These are phyloP conservation scores for Ceraceosorus bombacis DNA, from an alignment of 1,284 basidiomycete genomes.

Conservation along the genomic window DNA sequence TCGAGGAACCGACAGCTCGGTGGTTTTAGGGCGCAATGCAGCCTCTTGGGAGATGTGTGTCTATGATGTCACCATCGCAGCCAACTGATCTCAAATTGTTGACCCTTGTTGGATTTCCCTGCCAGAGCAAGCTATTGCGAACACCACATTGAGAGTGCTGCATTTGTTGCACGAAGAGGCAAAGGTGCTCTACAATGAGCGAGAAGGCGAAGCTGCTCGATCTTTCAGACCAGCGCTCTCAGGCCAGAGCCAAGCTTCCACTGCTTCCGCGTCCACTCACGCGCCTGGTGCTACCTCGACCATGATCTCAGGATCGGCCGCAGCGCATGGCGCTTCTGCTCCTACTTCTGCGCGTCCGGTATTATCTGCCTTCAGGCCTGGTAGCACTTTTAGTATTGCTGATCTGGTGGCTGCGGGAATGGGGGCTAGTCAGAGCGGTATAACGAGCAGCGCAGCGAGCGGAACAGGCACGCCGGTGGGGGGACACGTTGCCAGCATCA, in stretches of 20 bases:
- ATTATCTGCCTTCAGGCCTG: slow-evolving; percentile 1
- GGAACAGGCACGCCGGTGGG: slow-evolving; percentile 5
- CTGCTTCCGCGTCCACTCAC: slow-evolving; percentile 1
- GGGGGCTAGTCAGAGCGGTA: slow-evolving; percentile 12
- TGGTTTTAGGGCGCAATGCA: slow-evolving; percentile 45
- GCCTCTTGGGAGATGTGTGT: slow-evolving; percentile 74
- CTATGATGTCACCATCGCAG: slow-evolving; percentile 65
- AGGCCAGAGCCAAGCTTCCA: slow-evolving; percentile 16
- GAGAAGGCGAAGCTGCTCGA: slow-evolving; percentile 7
- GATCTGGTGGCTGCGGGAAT: slow-evolving; percentile 39
- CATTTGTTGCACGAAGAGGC: slow-evolving; percentile 85
- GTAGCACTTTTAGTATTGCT: slow-evolving; percentile 36
- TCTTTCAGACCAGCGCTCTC: slow-evolving; percentile 16
- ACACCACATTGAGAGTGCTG: slow-evolving; percentile 81
- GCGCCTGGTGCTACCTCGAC: slow-evolving; percentile 9
- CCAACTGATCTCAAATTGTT: not conserved
- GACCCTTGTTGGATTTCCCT: not conserved
- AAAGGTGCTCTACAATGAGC: slow-evolving; percentile 20
- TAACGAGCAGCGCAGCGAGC: slow-evolving; percentile 7
- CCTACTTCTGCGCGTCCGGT: slow-evolving; percentile 12
- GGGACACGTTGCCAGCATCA: slow-evolving; percentile 3
- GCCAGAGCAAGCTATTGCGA: slow-evolving; percentile 83
- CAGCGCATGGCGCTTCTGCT: slow-evolving; percentile 15
- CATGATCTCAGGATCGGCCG: not conserved
- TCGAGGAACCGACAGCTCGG: no score